Evolutionary conservation across 148 eudicot genomes (phyloP).

Genomic region (Vaccinium corymbosum): DNA sequence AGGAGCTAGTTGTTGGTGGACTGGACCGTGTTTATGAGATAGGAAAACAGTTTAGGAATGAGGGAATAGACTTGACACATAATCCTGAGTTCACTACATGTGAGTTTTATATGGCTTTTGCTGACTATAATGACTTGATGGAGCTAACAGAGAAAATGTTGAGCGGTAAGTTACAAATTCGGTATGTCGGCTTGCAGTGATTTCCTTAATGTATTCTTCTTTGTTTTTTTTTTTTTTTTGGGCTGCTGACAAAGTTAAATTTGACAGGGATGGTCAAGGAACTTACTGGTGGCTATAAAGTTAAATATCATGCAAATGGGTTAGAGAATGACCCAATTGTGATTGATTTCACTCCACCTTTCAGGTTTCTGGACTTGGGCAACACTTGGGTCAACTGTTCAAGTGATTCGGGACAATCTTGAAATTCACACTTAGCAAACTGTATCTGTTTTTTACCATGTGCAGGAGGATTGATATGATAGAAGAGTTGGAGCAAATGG

Average conservation of each 20-base stretch:
- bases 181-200: background rate
- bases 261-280: conserved; percentile 85
- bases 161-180: conserved; percentile 54
- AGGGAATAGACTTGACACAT: conserved; percentile 95
- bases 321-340: conserved; percentile 72
- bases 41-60: conserved; percentile 93
- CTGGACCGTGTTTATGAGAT: conserved; percentile 93
- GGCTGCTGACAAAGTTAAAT: conserved; percentile 8
- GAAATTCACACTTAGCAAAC: background rate
- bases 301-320: conserved; percentile 89
- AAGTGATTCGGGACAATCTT: background rate
- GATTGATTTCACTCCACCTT: conserved; percentile 97
- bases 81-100: conserved; percentile 98
- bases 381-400: background rate
- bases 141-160: conserved; percentile 78
- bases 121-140: conserved; percentile 95
- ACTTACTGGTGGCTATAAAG: conserved; percentile 76
- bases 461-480: conserved; percentile 92
- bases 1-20: conserved; percentile 93
- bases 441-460: conserved; percentile 1
- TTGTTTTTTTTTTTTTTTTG: background rate
- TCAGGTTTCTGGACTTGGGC: conserved; percentile 50
- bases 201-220: background rate
- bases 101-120: conserved; percentile 97
- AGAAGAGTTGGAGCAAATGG: conserved; percentile 77